phyloP scores from a whole-genome alignment of 805 yeast species.

The Saturnispora halmiae region DNA sequence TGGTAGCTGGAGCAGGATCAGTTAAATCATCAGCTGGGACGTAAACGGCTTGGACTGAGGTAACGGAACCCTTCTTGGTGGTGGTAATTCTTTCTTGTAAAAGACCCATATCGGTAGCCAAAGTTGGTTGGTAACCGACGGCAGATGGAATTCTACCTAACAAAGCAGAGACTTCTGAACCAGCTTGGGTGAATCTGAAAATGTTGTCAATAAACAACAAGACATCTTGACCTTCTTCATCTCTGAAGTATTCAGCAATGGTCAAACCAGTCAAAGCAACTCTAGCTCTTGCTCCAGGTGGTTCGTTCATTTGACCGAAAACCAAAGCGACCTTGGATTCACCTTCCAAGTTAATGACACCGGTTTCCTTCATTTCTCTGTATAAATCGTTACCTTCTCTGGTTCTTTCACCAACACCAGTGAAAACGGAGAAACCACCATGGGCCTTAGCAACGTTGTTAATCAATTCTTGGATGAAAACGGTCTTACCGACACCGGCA shows the following conservation, averaged over 20 bases:
- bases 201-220: constrained; percentile 98
- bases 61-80: constrained; percentile 99
- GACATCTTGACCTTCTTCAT: constrained; percentile 99
- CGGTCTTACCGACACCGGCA: constrained; percentile 99
- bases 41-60: constrained; percentile 99
- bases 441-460: constrained; percentile 99
- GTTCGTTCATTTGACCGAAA: constrained; percentile 99
- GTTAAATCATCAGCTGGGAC: constrained; percentile 99
- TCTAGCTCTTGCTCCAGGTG: constrained; percentile 99
- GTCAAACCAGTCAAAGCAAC: constrained; percentile 99
- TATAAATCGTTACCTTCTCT: constrained; percentile 99
- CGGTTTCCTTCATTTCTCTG: constrained; percentile 99
- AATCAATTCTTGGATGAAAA: constrained; percentile 97
- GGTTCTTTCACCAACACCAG: constrained; percentile 99
- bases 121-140: constrained; percentile 99
- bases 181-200: constrained; percentile 99
- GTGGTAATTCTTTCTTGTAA: constrained; percentile 99
- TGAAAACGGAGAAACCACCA: constrained; percentile 99
- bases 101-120: constrained; percentile 99
- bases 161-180: constrained; percentile 99
- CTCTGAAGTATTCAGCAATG: constrained; percentile 99
- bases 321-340: constrained; percentile 99
- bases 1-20: constrained; percentile 99
- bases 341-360: constrained; percentile 99
- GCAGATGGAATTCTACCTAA: constrained; percentile 99